A percentile compares a stretch with the other conserved stretches of the same genome.
Conservation (phyloP, 148 eudicot genomes). For the Vaccinium myrtillus region DNA sequence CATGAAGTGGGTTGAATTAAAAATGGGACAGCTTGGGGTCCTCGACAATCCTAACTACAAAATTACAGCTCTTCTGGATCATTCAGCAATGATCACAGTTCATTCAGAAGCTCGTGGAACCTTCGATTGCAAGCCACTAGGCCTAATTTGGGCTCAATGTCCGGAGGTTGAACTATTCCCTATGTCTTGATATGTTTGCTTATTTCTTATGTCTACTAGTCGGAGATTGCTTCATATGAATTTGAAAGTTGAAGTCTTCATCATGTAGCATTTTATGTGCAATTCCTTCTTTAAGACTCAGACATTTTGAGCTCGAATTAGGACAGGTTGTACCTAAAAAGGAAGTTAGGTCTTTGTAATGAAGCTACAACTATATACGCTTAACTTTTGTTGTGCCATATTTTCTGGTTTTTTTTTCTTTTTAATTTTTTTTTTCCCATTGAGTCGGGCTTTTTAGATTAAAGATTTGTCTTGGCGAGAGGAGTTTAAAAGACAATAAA, state of each 20-base stretch:
- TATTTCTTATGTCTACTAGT: neutral
- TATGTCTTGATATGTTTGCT: slow-evolving; percentile 8
- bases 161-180: slow-evolving; percentile 60
- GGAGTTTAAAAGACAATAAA: no score
- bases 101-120: slow-evolving; percentile 85
- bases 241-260: neutral
- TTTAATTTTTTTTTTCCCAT: no score
- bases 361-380: neutral
- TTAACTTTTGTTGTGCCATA: no score
- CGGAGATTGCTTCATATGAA: neutral
- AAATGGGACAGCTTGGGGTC: slow-evolving; percentile 96
- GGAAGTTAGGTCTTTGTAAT: neutral
- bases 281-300: neutral
- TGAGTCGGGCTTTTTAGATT: no score
- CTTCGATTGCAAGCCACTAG: slow-evolving; percentile 92
- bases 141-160: slow-evolving; percentile 84
- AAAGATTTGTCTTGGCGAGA: no score
- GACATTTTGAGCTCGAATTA: neutral
- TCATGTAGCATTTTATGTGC: neutral
- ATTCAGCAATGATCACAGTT: slow-evolving; percentile 93
- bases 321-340: neutral
- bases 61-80: slow-evolving; percentile 92
- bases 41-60: slow-evolving; percentile 82
- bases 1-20: slow-evolving; percentile 97
- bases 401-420: no score